Evolutionary conservation across 2,329 filamentous ascomycete species (phyloP), one percentile per base, ranked within the genome.

Genomic region (Penicillium sp.): DNA sequence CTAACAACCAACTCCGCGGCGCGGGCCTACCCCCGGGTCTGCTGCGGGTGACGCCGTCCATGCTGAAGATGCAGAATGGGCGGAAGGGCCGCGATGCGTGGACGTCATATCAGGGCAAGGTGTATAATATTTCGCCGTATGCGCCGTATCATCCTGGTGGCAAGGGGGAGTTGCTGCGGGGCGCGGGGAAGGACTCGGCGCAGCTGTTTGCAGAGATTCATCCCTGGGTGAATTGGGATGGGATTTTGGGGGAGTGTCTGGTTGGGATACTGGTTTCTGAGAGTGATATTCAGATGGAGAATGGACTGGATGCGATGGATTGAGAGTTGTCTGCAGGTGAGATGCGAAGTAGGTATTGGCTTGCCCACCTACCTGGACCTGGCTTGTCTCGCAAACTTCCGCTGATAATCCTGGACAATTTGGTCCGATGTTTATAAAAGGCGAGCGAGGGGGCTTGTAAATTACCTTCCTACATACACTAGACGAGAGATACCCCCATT

Each of bases 41-140:
- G 83, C 87, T 82, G 79, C 87, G 90, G 49, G 92, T 99, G 38
- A 91, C 93, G 6, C 93, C 94, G 1, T 88, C 88, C 5, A 86
- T 92, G 83, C 83, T 99, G 13, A 89, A 89, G 73, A 78, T 81
- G 42, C 88, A 92, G 78, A 96, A 91, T 42, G 94, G 94, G 0
- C 87, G 94, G 33, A 91, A 90, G 73, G 92, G 92, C 8, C 88
- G 85, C 63, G 91, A 96, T 70, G 92, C 93, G 0, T 99, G 95
- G 95, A 96, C 90, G 62, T 91, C 87, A 1, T 89, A 96, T 62
- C 89, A 92, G 62, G 93, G 94, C 1, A 90, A 91, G 71, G 94
- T 98, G 30, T 99, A 98, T 79, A 98, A 98, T 72, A 89, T 99
- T 60, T 89, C 89, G 0, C 92, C 94, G 0, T 99, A 98, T 73